These are phyloP conservation scores for Mycena crocata DNA, from an alignment of 768 basidiomycete species.

Conservation along the genomic window DNA sequence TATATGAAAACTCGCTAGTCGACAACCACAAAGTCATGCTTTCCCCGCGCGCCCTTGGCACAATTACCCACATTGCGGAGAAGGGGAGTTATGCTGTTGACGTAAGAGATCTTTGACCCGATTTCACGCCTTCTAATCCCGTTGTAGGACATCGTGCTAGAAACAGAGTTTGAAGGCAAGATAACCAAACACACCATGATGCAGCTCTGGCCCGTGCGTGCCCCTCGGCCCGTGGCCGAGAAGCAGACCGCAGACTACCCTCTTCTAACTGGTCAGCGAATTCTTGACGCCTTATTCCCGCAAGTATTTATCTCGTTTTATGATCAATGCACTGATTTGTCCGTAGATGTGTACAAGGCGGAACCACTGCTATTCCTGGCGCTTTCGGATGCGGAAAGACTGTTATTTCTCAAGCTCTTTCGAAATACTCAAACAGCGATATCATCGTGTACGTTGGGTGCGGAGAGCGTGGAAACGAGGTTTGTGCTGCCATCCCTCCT, in stretches of 20 bases:
- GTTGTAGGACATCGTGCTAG: conserved; percentile 88
- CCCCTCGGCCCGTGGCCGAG: conserved; percentile 94
- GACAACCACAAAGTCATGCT: conserved; percentile 98
- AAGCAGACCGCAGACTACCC: conserved; percentile 95
- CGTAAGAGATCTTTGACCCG: conserved; percentile 58
- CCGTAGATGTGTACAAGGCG: conserved; percentile 93
- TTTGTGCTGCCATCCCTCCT: conserved; percentile 40
- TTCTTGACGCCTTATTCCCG: conserved; percentile 97
- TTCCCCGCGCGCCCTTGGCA: conserved; percentile 92
- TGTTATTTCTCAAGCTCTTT: conserved; percentile 97
- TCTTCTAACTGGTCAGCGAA: conserved; percentile 94
- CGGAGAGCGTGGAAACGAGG: conserved; percentile 98
- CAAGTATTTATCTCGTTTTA: conserved; percentile 52
- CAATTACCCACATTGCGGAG: conserved; percentile 92
- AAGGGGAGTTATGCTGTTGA: conserved; percentile 94
- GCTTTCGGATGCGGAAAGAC: conserved; percentile 99
- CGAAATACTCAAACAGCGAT: conserved; percentile 99
- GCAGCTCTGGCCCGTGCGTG: conserved; percentile 99
- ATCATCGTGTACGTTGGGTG: conserved; percentile 99
- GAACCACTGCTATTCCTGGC: conserved; percentile 97
- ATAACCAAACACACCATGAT: conserved; percentile 93
- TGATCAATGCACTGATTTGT: conserved; percentile 2
- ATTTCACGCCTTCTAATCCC: background rate
- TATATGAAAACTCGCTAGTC: conserved; percentile 97
- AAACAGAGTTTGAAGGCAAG: conserved; percentile 98